Evolutionary conservation across 2,329 filamentous ascomycete species (phyloP).

Genomic region (Diaporthe ilicicola): DNA sequence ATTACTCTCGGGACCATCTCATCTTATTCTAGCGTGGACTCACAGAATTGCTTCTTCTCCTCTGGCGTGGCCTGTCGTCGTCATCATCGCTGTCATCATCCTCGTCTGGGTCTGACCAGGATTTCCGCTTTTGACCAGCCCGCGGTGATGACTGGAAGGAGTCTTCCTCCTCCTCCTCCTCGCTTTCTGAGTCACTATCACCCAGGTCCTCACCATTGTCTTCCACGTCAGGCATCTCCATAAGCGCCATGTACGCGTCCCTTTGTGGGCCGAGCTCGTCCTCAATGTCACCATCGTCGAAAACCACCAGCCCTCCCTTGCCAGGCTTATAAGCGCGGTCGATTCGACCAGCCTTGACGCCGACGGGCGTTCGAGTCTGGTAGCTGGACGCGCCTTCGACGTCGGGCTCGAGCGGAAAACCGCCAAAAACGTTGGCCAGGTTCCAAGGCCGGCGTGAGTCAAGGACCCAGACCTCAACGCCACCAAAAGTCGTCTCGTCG

Average conservation of each 20-base stretch:
- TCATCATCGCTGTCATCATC: conserved; percentile 79
- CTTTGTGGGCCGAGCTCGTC: conserved; percentile 78
- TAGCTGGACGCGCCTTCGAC: conserved; percentile 56
- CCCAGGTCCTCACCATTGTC: conserved; percentile 74
- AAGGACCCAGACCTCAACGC: conserved; percentile 95
- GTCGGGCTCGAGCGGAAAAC: conserved; percentile 65
- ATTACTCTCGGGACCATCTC: conserved; percentile 40
- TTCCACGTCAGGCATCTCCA: conserved; percentile 90
- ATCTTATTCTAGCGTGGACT: conserved; percentile 39
- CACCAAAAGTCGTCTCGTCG: conserved; percentile 74
- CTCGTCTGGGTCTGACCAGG: conserved; percentile 75
- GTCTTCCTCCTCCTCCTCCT: conserved; percentile 64
- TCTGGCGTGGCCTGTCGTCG: conserved; percentile 78
- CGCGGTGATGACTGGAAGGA: conserved; percentile 43
- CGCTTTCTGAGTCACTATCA: conserved; percentile 64
- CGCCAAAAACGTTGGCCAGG: conserved; percentile 89
- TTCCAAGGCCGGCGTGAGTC: conserved; percentile 96
- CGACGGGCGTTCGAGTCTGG: conserved; percentile 63
- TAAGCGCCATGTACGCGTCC: conserved; percentile 84
- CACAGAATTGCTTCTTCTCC: conserved; percentile 89
- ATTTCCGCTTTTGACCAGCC: conserved; percentile 78
- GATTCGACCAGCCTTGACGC: conserved; percentile 78
- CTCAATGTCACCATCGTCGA: conserved; percentile 95
- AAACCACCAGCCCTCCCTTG: conserved; percentile 89
- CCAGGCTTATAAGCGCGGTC: conserved; percentile 77